These are phyloP conservation scores for Acacia pycnantha DNA, from an alignment of 331 rosid genomes.

Conservation along the genomic window DNA sequence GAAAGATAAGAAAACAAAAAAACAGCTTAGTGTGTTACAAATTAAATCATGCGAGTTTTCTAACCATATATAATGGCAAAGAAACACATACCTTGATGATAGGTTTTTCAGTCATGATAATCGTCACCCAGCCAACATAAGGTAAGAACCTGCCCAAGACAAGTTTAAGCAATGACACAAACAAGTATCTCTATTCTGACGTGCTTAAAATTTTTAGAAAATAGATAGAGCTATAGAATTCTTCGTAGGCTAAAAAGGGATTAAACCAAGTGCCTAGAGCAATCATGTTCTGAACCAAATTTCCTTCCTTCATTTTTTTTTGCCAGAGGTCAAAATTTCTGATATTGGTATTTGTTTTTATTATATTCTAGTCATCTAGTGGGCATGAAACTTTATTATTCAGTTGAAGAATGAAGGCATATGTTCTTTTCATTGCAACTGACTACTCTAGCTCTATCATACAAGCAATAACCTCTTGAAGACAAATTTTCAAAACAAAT, in stretches of 20 bases:
- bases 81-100: conserved; percentile 79
- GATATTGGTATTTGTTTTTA: not conserved
- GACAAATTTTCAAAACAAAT: not conserved
- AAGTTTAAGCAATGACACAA: conserved; percentile 21
- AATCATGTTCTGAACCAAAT: not conserved
- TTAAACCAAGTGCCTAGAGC: not conserved
- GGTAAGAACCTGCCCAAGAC: conserved; percentile 79
- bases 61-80: not conserved
- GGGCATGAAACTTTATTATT: conserved; percentile 12
- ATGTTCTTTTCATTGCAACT: not conserved
- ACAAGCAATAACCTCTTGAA: conserved; percentile 37
- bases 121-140: conserved; percentile 95
- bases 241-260: not conserved
- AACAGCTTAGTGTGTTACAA: conserved; percentile 15
- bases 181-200: not conserved
- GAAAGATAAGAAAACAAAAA: conserved; percentile 34
- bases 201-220: not conserved
- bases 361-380: not conserved
- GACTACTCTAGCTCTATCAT: not conserved
- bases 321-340: conserved; percentile 1
- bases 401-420: not conserved
- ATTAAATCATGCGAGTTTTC: not conserved
- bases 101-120: conserved; percentile 94
- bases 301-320: not conserved
- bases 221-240: not conserved